phyloP scores from a whole-genome alignment of 2,329 filamentous ascomycete genomes.

The Cladosporium sp. region DNA sequence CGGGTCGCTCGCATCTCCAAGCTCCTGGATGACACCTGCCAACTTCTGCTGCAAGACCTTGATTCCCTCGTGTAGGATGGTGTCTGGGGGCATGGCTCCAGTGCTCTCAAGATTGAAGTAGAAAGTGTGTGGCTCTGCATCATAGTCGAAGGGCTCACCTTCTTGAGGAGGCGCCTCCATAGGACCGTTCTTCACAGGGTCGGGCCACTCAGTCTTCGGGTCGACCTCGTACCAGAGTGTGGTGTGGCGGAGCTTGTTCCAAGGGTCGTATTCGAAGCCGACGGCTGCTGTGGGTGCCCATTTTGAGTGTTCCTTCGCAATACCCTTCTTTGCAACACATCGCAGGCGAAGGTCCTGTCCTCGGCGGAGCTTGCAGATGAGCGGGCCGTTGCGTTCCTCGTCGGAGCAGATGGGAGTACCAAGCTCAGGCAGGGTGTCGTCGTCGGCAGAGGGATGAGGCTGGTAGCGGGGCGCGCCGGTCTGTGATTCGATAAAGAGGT shows the following conservation, averaged over 20 bases:
- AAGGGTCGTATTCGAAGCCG: constrained; percentile 96
- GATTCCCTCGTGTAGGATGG: constrained; percentile 86
- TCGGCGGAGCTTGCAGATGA: constrained; percentile 87
- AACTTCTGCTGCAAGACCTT: constrained; percentile 87
- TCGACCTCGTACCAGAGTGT: constrained; percentile 95
- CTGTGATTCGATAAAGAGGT: constrained; percentile 64
- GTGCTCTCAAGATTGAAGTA: constrained; percentile 92
- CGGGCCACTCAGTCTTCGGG: constrained; percentile 37
- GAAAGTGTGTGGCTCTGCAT: constrained; percentile 75
- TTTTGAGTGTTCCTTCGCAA: constrained; percentile 97
- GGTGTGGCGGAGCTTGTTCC: constrained; percentile 90
- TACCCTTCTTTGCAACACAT: constrained; percentile 96
- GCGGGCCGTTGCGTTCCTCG: constrained; percentile 73
- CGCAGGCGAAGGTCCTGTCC: constrained; percentile 87
- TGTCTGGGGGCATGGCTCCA: constrained; percentile 84
- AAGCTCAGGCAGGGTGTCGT: constrained; percentile 50
- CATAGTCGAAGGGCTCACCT: constrained; percentile 86
- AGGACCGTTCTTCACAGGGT: constrained; percentile 59
- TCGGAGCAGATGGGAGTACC: constrained; percentile 84
- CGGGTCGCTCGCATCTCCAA: constrained; percentile 57
- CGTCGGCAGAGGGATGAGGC: constrained; percentile 81
- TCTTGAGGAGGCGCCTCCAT: constrained; percentile 79
- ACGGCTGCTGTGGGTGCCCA: constrained; percentile 93
- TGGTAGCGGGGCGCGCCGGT: constrained; percentile 62
- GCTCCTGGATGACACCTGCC: constrained; percentile 70